Conservation (phyloP, 345 rosid genomes). For the Moricandia arvensis region DNA sequence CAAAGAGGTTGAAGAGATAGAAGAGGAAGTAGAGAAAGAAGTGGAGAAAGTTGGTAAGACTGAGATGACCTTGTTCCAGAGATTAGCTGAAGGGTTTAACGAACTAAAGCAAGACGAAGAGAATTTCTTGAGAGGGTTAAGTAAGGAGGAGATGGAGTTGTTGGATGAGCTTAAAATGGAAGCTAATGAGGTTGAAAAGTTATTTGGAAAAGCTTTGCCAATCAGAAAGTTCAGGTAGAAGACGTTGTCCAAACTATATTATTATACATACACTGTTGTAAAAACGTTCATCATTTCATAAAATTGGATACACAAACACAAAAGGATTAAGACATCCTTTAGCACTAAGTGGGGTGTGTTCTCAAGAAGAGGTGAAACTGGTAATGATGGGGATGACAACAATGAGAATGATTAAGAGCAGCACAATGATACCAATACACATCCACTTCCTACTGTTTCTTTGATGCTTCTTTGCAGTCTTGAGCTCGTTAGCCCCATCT, state of each 20-base stretch:
- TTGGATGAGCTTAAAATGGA: constrained; percentile 73
- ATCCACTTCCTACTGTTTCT: constrained; percentile 75
- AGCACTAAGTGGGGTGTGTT: background rate
- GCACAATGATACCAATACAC: constrained; percentile 64
- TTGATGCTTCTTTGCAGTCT: constrained; percentile 66
- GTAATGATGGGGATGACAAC: constrained; percentile 69
- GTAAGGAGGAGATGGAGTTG: constrained; percentile 80
- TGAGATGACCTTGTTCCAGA: constrained; percentile 69
- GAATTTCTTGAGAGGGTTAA: constrained; percentile 53
- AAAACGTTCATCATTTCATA: constrained; percentile 12
- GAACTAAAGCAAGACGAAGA: constrained; percentile 70
- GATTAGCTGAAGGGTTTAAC: constrained; percentile 69
- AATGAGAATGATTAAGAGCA: constrained; percentile 65
- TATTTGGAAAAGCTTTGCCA: constrained; percentile 71
- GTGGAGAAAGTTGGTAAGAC: constrained; percentile 61
- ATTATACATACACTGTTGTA: constrained; percentile 1
- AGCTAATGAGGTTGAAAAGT: constrained; percentile 75
- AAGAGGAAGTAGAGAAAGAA: constrained; percentile 46
- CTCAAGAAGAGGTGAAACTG: constrained; percentile 76
- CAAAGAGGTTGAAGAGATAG: constrained; percentile 64
- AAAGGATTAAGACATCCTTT: constrained; percentile 20
- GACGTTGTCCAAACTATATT: background rate
- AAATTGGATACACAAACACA: background rate
- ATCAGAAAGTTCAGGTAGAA: constrained; percentile 70
- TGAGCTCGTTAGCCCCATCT: constrained; percentile 74